These are phyloP conservation scores for Cutaneotrichosporon mucoides DNA, from an alignment of 1,284 basidiomycete genomes.

Conservation along the genomic window DNA sequence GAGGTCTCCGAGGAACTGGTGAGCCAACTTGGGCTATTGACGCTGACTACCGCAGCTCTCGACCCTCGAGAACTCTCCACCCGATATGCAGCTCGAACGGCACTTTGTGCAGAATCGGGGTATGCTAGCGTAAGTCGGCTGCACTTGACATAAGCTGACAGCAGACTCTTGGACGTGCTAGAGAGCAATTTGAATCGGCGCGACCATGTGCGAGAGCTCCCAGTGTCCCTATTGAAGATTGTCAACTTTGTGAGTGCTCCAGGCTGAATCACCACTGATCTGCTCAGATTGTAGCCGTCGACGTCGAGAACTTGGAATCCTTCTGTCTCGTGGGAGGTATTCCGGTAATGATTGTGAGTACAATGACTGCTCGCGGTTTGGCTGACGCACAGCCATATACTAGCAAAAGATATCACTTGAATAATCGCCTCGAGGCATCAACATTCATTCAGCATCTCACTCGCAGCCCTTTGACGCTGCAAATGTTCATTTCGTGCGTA, in stretches of 20 bases:
- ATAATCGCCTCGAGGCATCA: constrained; percentile 91
- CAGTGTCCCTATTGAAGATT: constrained; percentile 76
- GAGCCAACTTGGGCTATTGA: constrained; percentile 27
- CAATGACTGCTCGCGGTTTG: background rate
- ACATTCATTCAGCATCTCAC: constrained; percentile 89
- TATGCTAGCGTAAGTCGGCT: constrained; percentile 63
- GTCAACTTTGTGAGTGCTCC: constrained; percentile 69
- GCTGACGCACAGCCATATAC: constrained; percentile 61
- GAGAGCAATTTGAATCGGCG: constrained; percentile 61
- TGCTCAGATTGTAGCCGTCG: constrained; percentile 72
- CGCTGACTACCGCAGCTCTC: constrained; percentile 1
- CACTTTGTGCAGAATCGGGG: constrained; percentile 90
- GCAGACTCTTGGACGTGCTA: constrained; percentile 74
- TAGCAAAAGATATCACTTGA: constrained; percentile 86
- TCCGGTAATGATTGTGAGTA: constrained; percentile 79
- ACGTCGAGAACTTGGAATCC: constrained; percentile 84
- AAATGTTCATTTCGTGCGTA: constrained; percentile 94
- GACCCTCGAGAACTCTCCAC: constrained; percentile 68
- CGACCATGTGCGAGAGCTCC: constrained; percentile 63
- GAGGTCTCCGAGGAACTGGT: constrained; percentile 86
- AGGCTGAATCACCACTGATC: background rate
- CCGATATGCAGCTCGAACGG: constrained; percentile 67
- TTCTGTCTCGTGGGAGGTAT: constrained; percentile 93
- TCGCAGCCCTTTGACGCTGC: constrained; percentile 84
- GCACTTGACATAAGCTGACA: background rate